Base-by-base conservation (phyloP, 73 alveolate species). In the Paramecium biaurelia region DNA sequence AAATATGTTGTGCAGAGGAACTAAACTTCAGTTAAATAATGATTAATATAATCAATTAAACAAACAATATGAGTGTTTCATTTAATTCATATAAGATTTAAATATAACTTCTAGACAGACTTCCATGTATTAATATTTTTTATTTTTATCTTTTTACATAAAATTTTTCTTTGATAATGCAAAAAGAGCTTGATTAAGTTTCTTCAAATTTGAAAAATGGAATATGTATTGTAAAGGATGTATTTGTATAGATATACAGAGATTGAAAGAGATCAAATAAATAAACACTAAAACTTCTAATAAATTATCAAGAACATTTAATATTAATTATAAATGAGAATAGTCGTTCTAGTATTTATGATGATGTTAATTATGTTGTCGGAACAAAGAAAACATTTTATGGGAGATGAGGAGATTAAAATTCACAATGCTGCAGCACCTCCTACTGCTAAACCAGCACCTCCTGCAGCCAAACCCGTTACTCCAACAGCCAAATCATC, bases 1-100 rank as follows among this genome's bases (percentile, higher is more conserved):
- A 82, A 84, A 30, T 93, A 95, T 93, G 86, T 92, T 37, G 93
- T 70, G 68, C 90, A 93, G 85, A 79, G 84, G 42, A 42, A 35
- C 18, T 34, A 34, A 34, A 63, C 84, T 12, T 26, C 43, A 26
- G 45, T 63, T 86, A 92, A 56, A 59, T 70, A 45, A 84, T 85
- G 35, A 53, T 74, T 38, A 85, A 37, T 42, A 89, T 42, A 89
- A 47, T 47, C 58, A 47, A 47, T 47, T 47, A 47, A 47, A 47
- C 58, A 47, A 47, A 47, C 21, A 47, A 47, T 14, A 47, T 12
- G 24, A 47, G 58, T 47, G 3, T 47, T 47, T 47, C 21, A 45
- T 47, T 14, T 47, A 47, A 47, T 47, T 47, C 23, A 12, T 47
- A 3, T 2, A 3, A 47, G 24, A 38, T 38, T 38, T 7, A 38